Evolutionary conservation across 352 stramenopile species (phyloP), one percentile per base, ranked within the genome.

Genomic region (Globisporangium perplexum): DNA sequence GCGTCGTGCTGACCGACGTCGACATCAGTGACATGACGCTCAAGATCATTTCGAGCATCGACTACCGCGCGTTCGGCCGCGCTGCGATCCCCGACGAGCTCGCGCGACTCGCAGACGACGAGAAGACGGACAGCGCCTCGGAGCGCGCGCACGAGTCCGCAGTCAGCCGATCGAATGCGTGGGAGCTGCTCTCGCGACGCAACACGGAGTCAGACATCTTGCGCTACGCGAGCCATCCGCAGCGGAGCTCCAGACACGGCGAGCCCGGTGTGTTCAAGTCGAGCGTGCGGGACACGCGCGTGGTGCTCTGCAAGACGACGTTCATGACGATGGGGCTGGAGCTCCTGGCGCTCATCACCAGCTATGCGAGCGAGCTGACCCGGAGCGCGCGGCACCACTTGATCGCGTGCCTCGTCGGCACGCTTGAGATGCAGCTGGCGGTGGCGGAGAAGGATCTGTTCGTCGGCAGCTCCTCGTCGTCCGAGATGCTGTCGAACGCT

Each of bases 21-120:
- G 82, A 95, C 61, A 66, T 95, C n/a, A 91, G 71, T 46, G 84
- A 95, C 53, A 69, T 86, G 23, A 72, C 69, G 31, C 66, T 83
- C 15, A 95, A 95, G 57, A 59, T 95, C 20, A 72, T 92, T 26
- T 84, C 82, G 7, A 91, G 79, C 56, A 83, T 95, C 47, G 77
- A 92, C 51, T 95, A 88, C 45, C 71, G 77, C 1, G 84, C 84
- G 20, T 93, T 95, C 66, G 84, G 84, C 3, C 74, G 84, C 17
- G 74, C 82, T 47, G 84, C 84, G 7, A 75, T 93, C 65, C 55
- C 69, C 0, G 76, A 93, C 23, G 76, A 88, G 47, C 50, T 86
- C 23, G 57, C 70, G 11, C 57, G 47, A 31, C 42, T 78, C 43
- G 53, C 77, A 15, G 60, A 67, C n/a, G 31, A 49, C 22, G 12